phyloP scores from a whole-genome alignment of 78 protist genomes.

The Monocercomonoides exilis region DNA sequence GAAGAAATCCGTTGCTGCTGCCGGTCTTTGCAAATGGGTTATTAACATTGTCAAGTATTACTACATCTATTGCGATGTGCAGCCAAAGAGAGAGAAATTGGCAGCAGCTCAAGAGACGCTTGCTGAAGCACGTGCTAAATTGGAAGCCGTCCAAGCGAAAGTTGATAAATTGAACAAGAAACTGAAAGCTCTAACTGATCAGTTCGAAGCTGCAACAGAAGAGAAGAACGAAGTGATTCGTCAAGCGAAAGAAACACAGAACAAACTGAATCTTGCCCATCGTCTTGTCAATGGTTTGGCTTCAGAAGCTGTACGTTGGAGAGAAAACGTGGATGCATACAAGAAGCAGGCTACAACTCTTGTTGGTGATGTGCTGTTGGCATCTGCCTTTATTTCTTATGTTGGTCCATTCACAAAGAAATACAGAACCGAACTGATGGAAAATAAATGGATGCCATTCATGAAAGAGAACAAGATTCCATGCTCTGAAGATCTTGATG shows the following conservation, averaged over 20 bases:
- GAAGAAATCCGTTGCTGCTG: slow-evolving; percentile 50
- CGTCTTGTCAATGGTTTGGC: slow-evolving; percentile 64
- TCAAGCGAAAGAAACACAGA: slow-evolving; percentile 38
- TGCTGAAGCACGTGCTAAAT: slow-evolving; percentile 22
- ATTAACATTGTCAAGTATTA: slow-evolving; percentile 34
- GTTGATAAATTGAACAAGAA: slow-evolving; percentile 28
- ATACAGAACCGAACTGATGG: slow-evolving; percentile 38
- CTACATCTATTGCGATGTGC: slow-evolving; percentile 43
- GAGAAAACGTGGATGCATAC: slow-evolving; percentile 16
- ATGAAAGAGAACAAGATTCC: slow-evolving; percentile 30
- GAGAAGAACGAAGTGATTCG: slow-evolving; percentile 38
- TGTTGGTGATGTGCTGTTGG: slow-evolving; percentile 62
- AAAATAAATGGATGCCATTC: slow-evolving; percentile 40
- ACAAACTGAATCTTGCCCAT: slow-evolving; percentile 47
- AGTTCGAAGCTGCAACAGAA: slow-evolving; percentile 40
- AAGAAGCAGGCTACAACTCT: slow-evolving; percentile 20
- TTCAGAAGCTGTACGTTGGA: slow-evolving; percentile 63
- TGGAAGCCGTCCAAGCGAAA: slow-evolving; percentile 25
- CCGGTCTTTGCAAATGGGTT: slow-evolving; percentile 60
- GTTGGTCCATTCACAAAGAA: slow-evolving; percentile 54
- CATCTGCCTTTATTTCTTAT: slow-evolving; percentile 65
- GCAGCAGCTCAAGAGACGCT: slow-evolving; percentile 43
- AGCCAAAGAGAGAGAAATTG: slow-evolving; percentile 50
- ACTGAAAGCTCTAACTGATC: background rate
- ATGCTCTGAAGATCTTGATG: slow-evolving; percentile 33